These are phyloP conservation scores for Colletotrichum horii DNA, from an alignment of 2,329 filamentous ascomycete species.

Conservation along the genomic window DNA sequence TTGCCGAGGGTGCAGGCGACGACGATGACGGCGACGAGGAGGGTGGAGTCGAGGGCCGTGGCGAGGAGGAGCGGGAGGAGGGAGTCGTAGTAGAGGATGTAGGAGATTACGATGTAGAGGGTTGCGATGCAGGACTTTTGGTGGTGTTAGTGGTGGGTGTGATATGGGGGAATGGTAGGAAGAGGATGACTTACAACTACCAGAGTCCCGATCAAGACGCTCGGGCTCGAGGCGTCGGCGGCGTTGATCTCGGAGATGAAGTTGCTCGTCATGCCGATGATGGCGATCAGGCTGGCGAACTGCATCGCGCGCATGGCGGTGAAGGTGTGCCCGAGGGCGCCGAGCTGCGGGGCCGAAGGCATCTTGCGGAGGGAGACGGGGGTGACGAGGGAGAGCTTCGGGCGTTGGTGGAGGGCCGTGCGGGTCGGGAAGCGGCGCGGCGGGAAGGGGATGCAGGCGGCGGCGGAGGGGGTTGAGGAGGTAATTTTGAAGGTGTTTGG, in stretches of 20 bases:
- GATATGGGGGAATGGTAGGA: no score
- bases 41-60: slow-evolving; percentile 67
- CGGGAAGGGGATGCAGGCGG: slow-evolving; percentile 41
- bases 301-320: slow-evolving; percentile 75
- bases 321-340: slow-evolving; percentile 81
- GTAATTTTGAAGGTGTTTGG: slow-evolving; percentile 15
- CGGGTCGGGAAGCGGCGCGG: slow-evolving; percentile 45
- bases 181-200: slow-evolving; percentile 69
- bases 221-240: slow-evolving; percentile 68
- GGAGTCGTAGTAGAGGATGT: slow-evolving; percentile 81
- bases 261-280: slow-evolving; percentile 82
- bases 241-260: slow-evolving; percentile 80
- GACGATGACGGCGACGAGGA: slow-evolving; percentile 80
- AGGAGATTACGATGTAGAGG: slow-evolving; percentile 80
- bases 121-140: slow-evolving; percentile 77
- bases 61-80: slow-evolving; percentile 77
- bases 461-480: slow-evolving; percentile 26
- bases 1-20: slow-evolving; percentile 79
- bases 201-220: slow-evolving; percentile 78
- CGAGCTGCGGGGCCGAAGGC: slow-evolving; percentile 59
- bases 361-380: slow-evolving; percentile 38
- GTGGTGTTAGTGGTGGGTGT: slow-evolving; percentile 14
- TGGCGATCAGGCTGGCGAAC: slow-evolving; percentile 71
- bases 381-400: slow-evolving; percentile 48
- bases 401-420: slow-evolving; percentile 40